These are phyloP conservation scores for Alternaria arbusti DNA, from an alignment of 2,329 filamentous ascomycete genomes.

Conservation along the genomic window DNA sequence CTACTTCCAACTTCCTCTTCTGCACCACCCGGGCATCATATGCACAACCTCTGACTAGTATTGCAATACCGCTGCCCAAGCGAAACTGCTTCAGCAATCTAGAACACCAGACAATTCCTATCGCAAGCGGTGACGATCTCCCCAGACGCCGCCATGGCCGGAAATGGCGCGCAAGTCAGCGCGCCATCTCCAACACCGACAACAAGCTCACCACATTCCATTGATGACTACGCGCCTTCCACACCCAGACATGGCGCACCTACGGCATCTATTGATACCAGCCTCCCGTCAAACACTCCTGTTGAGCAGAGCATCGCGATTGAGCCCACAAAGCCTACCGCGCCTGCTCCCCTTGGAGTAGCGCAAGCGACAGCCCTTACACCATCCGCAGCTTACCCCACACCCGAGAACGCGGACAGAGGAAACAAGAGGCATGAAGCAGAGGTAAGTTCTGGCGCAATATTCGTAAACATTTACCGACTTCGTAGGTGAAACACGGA, in stretches of 20 bases:
- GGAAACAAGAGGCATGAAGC: background rate
- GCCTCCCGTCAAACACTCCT: too few species aligned
- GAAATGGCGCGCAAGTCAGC: background rate
- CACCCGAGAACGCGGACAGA: background rate
- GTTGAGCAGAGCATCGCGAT: too few species aligned
- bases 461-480: background rate
- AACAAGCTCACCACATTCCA: background rate
- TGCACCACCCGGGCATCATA: background rate
- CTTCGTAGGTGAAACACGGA: background rate
- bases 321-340: too few species aligned
- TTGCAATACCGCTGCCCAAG: background rate
- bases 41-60: background rate
- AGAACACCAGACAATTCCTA: background rate
- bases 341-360: too few species aligned
- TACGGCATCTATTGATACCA: too few species aligned
- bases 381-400: background rate
- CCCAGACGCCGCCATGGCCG: background rate
- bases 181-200: background rate
- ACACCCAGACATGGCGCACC: background rate
- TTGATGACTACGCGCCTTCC: background rate
- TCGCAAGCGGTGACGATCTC: background rate
- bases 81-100: background rate
- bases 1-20: background rate
- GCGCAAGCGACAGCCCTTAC: background rate
- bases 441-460: background rate